These are phyloP conservation scores for Aspergillus chevalieri DNA, from an alignment of 2,329 filamentous ascomycete species.

Conservation along the genomic window DNA sequence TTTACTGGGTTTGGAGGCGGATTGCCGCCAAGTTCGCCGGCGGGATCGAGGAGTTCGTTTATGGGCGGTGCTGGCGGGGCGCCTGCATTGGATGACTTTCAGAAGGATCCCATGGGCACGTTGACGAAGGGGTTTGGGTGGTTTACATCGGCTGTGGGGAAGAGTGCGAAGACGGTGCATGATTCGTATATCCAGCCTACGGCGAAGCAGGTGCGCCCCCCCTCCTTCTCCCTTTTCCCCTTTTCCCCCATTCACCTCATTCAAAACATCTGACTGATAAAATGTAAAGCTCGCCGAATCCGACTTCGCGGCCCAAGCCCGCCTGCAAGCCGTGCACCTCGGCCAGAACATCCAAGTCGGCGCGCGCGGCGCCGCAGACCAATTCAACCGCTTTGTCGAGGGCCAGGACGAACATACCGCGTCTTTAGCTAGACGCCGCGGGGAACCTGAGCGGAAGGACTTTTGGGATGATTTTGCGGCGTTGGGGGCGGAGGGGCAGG, in stretches of 20 bases:
- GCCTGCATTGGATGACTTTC: slow-evolving; percentile 77
- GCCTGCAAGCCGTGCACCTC: slow-evolving; percentile 50
- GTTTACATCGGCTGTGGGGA: slow-evolving; percentile 81
- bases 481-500: slow-evolving; percentile 42
- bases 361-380: slow-evolving; percentile 68
- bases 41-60: background rate
- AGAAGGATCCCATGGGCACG: slow-evolving; percentile 82
- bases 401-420: slow-evolving; percentile 49
- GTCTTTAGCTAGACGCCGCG: slow-evolving; percentile 37
- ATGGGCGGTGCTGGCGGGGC: slow-evolving; percentile 37
- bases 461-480: slow-evolving; percentile 91
- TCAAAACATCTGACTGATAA: slow-evolving; percentile 1
- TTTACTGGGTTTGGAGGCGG: slow-evolving; percentile 85
- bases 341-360: slow-evolving; percentile 59
- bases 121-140: slow-evolving; percentile 91
- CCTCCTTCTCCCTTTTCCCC: too few relatives aligned
- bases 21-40: slow-evolving; percentile 44
- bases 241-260: background rate
- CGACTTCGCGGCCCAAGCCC: slow-evolving; percentile 66
- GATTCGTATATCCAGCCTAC: slow-evolving; percentile 89
- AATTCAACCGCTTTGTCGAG: slow-evolving; percentile 83
- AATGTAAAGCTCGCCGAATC: slow-evolving; percentile 64
- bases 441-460: slow-evolving; percentile 63
- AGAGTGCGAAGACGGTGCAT: slow-evolving; percentile 86
- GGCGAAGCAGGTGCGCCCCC: slow-evolving; percentile 65